Conservation (phyloP, 208 protist genomes). For the Leishmania martiniquensis region DNA sequence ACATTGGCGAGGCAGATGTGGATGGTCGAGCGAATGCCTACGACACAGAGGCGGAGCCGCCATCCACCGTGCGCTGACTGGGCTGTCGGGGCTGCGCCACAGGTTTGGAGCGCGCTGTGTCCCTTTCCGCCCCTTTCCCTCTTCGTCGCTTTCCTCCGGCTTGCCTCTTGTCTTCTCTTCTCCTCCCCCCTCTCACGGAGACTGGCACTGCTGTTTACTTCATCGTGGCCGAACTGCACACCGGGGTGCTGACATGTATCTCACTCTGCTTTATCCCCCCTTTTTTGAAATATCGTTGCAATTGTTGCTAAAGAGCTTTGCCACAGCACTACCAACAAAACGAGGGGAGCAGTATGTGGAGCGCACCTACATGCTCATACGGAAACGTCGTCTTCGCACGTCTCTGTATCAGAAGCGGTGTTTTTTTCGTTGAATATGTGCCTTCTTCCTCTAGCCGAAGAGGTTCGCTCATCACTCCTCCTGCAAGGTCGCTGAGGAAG, state of each 20-base stretch:
- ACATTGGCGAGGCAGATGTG: constrained; percentile 47
- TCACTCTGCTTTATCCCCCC: neutral
- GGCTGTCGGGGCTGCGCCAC: neutral
- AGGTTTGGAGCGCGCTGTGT: neutral
- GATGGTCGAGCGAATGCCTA: constrained; percentile 36
- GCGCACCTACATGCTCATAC: neutral
- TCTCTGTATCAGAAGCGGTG: neutral
- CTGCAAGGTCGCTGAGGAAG: neutral
- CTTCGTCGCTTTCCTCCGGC: too few species aligned
- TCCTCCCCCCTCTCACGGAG: neutral
- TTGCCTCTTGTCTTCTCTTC: neutral
- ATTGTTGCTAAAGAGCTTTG: too few species aligned
- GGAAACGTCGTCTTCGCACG: neutral
- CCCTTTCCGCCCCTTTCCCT: neutral
- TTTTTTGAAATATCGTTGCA: neutral
- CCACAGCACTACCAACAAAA: neutral
- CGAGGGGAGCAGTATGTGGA: too few species aligned
- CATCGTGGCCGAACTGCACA: neutral
- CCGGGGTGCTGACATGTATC: neutral
- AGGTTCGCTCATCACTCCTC: neutral
- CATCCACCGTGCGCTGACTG: constrained; percentile 26
- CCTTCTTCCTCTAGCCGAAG: neutral
- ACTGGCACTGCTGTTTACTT: neutral
- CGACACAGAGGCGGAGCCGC: constrained; percentile 46
- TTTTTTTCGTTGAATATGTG: too few species aligned